Evolutionary conservation across 345 rosid genomes (phyloP).

Genomic region (Melastoma malabathricum): DNA sequence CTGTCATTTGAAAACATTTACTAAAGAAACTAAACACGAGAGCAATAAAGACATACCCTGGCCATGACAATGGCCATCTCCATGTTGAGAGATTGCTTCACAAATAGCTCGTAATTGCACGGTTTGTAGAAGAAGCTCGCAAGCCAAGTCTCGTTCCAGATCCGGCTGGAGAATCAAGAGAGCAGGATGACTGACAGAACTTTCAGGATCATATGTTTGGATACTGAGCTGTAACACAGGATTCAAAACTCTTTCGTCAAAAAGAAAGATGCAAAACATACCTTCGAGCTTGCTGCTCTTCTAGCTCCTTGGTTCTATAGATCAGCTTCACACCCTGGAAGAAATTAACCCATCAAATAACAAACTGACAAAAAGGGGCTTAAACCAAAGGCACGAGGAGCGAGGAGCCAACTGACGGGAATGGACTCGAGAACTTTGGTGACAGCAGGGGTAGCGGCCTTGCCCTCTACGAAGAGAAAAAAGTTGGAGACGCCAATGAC

Average conservation of each 20-base stretch:
- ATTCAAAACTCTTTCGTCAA: neutral
- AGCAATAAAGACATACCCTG: constrained; percentile 48
- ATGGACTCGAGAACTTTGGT: constrained; percentile 72
- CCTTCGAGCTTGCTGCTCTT: constrained; percentile 92
- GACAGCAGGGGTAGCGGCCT: constrained; percentile 70
- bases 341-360: no score
- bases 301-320: constrained; percentile 72
- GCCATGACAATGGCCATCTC: constrained; percentile 99
- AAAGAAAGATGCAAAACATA: constrained; percentile 8
- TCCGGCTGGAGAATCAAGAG: constrained; percentile 40
- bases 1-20: no score
- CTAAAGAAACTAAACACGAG: neutral
- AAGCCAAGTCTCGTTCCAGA: constrained; percentile 98
- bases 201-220: neutral
- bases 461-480: constrained; percentile 90
- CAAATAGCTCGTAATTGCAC: constrained; percentile 91
- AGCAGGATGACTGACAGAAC: neutral
- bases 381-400: neutral
- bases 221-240: no score
- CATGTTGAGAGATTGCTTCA: constrained; percentile 97
- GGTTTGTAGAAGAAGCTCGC: constrained; percentile 93
- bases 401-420: constrained; percentile 36
- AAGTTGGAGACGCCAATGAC: constrained; percentile 85
- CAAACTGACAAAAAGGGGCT: neutral
- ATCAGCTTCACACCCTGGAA: constrained; percentile 22